These are phyloP conservation scores for Aspergillus cavernicola DNA, from an alignment of 495 filamentous ascomycete genomes.

Conservation along the genomic window DNA sequence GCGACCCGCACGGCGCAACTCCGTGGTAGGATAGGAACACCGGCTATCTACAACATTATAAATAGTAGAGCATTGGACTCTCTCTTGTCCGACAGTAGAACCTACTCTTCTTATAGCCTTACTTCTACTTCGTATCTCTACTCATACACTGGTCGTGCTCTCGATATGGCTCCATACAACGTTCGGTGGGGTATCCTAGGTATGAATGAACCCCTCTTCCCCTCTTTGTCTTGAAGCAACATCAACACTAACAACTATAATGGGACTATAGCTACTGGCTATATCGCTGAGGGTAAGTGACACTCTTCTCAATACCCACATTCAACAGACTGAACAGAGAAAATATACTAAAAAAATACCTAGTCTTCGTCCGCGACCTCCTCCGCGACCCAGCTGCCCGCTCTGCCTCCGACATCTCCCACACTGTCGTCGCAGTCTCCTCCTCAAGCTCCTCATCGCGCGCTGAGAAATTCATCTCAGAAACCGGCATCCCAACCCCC, in stretches of 20 bases:
- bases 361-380: conserved; percentile 80
- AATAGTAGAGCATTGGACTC: conserved; percentile 4
- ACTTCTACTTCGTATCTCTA: no score
- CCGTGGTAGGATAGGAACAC: conserved; percentile 15
- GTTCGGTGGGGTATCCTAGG: conserved; percentile 77
- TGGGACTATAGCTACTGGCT: conserved; percentile 60
- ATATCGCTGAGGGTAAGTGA: conserved; percentile 67
- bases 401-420: conserved; percentile 66
- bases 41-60: conserved; percentile 6
- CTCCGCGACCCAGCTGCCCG: conserved; percentile 71
- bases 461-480: conserved; percentile 68
- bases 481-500: conserved; percentile 57
- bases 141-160: no score
- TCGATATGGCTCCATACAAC: conserved; percentile 51
- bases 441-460: conserved; percentile 69
- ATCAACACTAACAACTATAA: conserved; percentile 12
- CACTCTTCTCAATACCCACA: not conserved
- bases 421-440: conserved; percentile 76
- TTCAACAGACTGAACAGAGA: no score
- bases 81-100: no score
- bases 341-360: conserved; percentile 5
- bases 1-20: conserved; percentile 35
- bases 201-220: conserved; percentile 21
- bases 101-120: no score
- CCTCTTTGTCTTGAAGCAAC: not conserved